Evolutionary conservation across 1,284 basidiomycete species (phyloP), one percentile per base, ranked within the genome.

Genomic region (Ceratobasidium sp.): DNA sequence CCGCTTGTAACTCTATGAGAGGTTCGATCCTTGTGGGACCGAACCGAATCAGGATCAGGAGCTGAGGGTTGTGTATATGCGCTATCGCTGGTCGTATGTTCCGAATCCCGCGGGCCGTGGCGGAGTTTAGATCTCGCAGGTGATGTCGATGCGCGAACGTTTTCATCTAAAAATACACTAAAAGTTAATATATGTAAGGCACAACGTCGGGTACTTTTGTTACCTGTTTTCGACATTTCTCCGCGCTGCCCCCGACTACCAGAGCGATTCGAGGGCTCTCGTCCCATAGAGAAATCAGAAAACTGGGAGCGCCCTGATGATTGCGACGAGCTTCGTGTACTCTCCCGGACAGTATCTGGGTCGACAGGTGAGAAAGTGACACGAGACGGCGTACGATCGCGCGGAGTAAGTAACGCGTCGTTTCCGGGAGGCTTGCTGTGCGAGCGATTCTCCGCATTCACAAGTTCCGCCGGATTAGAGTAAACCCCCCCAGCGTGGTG

Each of bases 381-480:
- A 40, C 33, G 61, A 12, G 71, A 75, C 9, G 71, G 61, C 42
- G 61, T 75, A 12, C 71, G 71, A 33, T 26, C 65, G 17, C 50
- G 46, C 33, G 54, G 68, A 26, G 52, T 59, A 5, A 33, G 54
- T 33, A 42, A 28, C 5, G 52, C 10, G n/a, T 42, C 15, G 38
- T 33, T 26, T 33, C 17, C 20, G 2, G 38, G 26, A 17, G 54
- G 6, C 38, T 57, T 23, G 17, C 26, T 7, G 26, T 42, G 38
- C 15, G 52, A 26, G n/a, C n/a, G 33, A 46, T 23, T 12, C 23
- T 52, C 48, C 17, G 26, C 48, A 15, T 50, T 61, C n/a, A 40
- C 44, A 23, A n/a, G 40, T 15, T 20, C 52, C 6, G 26, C 52
- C 3, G 44, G 33, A 13, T 33, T 33, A 20, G 33, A 33, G 15